Evolutionary conservation across 208 protist species (phyloP), one percentile per base, ranked within the genome.

Genomic region (Leishmania mexicana): DNA sequence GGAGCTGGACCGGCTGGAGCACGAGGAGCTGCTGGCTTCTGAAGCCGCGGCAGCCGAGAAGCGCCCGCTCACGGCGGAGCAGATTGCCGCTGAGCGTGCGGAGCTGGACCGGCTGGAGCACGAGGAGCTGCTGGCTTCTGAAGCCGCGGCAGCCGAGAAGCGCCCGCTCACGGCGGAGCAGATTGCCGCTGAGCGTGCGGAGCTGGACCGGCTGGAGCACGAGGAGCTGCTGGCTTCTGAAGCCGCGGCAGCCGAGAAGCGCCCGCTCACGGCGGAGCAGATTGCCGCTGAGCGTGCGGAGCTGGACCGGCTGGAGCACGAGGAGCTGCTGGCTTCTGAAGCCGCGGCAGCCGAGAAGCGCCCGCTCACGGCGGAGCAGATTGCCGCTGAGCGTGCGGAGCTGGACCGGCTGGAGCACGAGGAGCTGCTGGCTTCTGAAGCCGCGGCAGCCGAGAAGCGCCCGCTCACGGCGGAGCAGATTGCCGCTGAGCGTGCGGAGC

Each of bases 391-490:
- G 57, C 75, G 75, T 31, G 42, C 40, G 4, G 31, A 57, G 60
- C 75, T 78, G 54, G 75, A 78, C 31, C 54, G 54, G 7, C 75
- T 78, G 24, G 15, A 49, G 42, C 54, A 21, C 35, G 35, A 53
- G 75, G 75, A 57, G 76, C 38, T 24, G 38, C 24, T 42, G 24
- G 58, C 76, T n/a, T 42, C 57, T 3, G 75, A 67, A 57, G 62
- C 38, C 42, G 0, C 40, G 17, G 10, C 62, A 10, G 5, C 54
- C 5, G 4, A 7, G 31, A 15, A 7, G 60, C 76, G 76, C 8
- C 58, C 76, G 45, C 58, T 79, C 19, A 79, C 76, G 62, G 58
- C 76, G n/a, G 58, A 79, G 62, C 76, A 79, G 76, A 71, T 79
- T 7, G 76, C 19, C 0, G 60, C 76, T 21, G 76, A 79, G 62